Evolutionary conservation across 2,329 filamentous ascomycete genomes (phyloP), one percentile per base, ranked within the genome.

Genomic region (Simplicillium aogashimaense): DNA sequence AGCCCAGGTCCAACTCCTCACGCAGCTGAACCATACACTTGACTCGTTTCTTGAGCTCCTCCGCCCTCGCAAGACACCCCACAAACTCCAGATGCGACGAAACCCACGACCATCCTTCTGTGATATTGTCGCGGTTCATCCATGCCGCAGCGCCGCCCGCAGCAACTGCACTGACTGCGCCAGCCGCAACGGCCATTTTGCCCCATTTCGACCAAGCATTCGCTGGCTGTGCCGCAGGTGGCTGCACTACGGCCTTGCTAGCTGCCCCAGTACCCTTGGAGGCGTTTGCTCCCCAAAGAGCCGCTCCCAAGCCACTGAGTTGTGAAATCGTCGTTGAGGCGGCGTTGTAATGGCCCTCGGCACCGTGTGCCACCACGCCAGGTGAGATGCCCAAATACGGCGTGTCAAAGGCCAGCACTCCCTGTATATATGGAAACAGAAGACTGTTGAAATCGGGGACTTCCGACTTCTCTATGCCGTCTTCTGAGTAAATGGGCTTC

Each of bases 401-500:
- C 1, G 92, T 98, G 63, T 97, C 90, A 57, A 95, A 95, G 38
- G 89, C 86, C 36, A 97, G 74, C 18, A 97, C 77, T 49, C 85
- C 90, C 61, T 90, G 84, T 48, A 97, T 79, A 59, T 88, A 90
- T 2, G 90, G 90, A 58, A 97, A 97, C 83, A 95, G 90, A 57
- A 94, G 78, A 28, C 65, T 62, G 52, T 74, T 81, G 44, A 76
- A 64, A 15, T 58, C 44, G 31, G 53, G 52, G 30, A 50, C 47
- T 37, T 60, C 52, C 1, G 51, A 43, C 48, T 65, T 62, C 25
- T 61, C 53, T 39, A 62, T 57, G 29, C 61, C 64, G 51, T 64
- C 63, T 43, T 65, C 58, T 29, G 66, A 66, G 47, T 69, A 66
- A 47, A 78, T 70, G 43, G 72, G 70, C 45, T 63, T 60, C 40